Evolutionary conservation across 495 filamentous ascomycete species (phyloP), one percentile per base, ranked within the genome.

Genomic region (Cladorrhinum samala): DNA sequence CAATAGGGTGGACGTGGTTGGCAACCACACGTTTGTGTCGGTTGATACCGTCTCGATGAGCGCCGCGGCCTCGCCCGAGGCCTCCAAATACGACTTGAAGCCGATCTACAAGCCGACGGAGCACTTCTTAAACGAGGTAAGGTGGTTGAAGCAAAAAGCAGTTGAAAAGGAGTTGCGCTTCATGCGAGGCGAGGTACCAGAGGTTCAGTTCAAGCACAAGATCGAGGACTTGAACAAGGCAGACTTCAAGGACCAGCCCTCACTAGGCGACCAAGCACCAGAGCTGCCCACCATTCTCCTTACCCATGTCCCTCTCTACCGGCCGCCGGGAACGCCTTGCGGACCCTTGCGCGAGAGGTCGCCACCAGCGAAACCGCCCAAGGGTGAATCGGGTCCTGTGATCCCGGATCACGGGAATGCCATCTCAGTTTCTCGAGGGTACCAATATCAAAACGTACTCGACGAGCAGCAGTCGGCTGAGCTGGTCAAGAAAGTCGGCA

Each of bases 381-480:
- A 78, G 46, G 80, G 76, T 0, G 69, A 85, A 50, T 68, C 64
- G 0, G 67, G 61, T 8, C 76, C 79, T 2, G 74, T 82, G 2
- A 66, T 82, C 50, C 78, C 85, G 7, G 91, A 96, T 59, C 77
- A 88, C 53, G 77, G 77, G 16, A 92, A 91, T 62, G 80, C 92
- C 11, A 85, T 99, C 56, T 74, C 71, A 8, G 79, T 97, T 19
- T 71, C 74, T 1, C 72, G 72, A 3, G 94, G 94, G 16, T 95
- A 94, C 68, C 94, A 97, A 65, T 99, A 99, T 66, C 92, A 96
- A 66, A 99, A 97, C 63, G 94, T 96, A 6, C 79, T 97, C 20
- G 82, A 78, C 13, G 78, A 80, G 36, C 71, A 81, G 4, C 80
- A 95, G 50, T 92, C 91, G 2, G 75, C 81, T 14, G 79, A 83